Percentiles rank a stretch among this genome's conserved stretches.
These are phyloP conservation scores for Oryza brachyantha DNA, from an alignment of 176 grass and related monocot genomes.

Conservation along the genomic window DNA sequence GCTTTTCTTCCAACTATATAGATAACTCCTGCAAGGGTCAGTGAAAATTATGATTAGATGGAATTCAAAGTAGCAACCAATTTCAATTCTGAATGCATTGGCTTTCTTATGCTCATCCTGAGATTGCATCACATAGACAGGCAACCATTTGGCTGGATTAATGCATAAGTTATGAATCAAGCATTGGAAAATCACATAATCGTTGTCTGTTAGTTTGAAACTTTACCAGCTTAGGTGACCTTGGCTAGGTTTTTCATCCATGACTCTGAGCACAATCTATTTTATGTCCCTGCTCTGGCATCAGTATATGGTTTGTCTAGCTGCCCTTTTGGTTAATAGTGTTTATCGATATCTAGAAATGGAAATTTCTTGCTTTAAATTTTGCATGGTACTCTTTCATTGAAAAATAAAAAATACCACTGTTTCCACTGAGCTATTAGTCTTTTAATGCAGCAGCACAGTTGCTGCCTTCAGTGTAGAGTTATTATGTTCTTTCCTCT, in stretches of 20 bases:
- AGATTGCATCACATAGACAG: background rate
- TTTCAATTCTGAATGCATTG: background rate
- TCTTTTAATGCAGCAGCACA: background rate
- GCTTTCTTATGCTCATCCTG: background rate
- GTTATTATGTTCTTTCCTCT: background rate
- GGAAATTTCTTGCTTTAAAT: background rate
- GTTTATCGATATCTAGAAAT: background rate
- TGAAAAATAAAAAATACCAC: background rate
- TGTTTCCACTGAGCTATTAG: background rate
- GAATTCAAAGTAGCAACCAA: background rate
- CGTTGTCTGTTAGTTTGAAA: background rate
- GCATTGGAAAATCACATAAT: background rate
- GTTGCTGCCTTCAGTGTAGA: background rate
- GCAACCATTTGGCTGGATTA: background rate
- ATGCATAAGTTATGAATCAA: background rate
- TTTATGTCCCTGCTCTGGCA: background rate
- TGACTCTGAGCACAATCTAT: background rate
- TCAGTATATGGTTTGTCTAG: background rate
- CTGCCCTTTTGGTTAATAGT: constrained; percentile 6
- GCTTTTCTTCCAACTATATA: constrained; percentile 28
- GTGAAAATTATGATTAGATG: background rate
- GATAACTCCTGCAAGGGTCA: background rate
- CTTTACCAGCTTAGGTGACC: background rate
- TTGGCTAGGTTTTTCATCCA: background rate
- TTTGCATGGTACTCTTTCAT: background rate